Percentiles rank a stretch among this genome's conserved stretches.
These are phyloP conservation scores for Scedosporium dehoogii DNA, from an alignment of 2,329 filamentous ascomycete genomes.

Conservation along the genomic window DNA sequence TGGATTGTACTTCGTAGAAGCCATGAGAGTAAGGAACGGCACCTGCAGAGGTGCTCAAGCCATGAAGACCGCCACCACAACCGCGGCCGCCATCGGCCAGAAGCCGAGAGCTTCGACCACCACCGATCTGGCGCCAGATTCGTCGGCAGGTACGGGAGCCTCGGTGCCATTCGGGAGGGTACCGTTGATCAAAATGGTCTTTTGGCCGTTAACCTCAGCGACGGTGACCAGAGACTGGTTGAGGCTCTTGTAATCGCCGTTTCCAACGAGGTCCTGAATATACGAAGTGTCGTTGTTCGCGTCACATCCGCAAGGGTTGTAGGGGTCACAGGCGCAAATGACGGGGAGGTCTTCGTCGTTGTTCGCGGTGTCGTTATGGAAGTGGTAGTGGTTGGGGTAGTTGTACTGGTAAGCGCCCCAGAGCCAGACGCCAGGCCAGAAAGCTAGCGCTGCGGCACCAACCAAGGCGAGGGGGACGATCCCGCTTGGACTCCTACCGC, in stretches of 20 bases:
- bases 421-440: constrained; percentile 58
- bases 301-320: constrained; percentile 53
- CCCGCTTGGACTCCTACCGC: constrained; percentile 37
- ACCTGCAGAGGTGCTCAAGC: constrained; percentile 18
- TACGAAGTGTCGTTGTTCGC: constrained; percentile 52
- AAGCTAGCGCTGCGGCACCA: constrained; percentile 34
- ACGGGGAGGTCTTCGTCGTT: constrained; percentile 24
- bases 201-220: constrained; percentile 45
- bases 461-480: constrained; percentile 42
- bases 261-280: constrained; percentile 52
- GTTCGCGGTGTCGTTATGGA: constrained; percentile 39
- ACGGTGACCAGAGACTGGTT: constrained; percentile 56
- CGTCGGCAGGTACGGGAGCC: constrained; percentile 28
- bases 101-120: constrained; percentile 31
- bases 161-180: constrained; percentile 61
- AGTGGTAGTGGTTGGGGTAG: constrained; percentile 30
- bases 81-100: constrained; percentile 38
- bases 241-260: constrained; percentile 48
- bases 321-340: constrained; percentile 41
- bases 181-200: constrained; percentile 64
- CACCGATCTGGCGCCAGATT: constrained; percentile 20
- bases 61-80: constrained; percentile 33
- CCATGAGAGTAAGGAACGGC: background rate
- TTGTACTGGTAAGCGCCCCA: constrained; percentile 52
- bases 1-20: too few species aligned